Evolutionary conservation across 768 basidiomycete species (phyloP).

Genomic region (Leccinum olivaceopallidum): DNA sequence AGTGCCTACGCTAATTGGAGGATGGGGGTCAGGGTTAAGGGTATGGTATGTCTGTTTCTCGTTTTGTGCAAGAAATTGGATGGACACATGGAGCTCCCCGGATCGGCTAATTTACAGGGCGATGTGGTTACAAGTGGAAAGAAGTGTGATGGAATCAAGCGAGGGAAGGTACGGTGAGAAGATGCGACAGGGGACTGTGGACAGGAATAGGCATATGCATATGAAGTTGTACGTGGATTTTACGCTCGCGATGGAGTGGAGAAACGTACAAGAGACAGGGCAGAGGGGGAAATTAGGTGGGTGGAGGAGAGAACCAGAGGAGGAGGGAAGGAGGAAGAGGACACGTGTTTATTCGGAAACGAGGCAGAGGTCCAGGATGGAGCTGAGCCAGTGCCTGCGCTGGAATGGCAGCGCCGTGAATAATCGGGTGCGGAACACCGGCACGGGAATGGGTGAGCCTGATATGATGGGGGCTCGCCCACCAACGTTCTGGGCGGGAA

Average conservation of each 20-base stretch:
- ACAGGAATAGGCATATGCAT: constrained; percentile 2
- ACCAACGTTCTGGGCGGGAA: constrained; percentile 13
- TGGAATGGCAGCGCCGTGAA: constrained; percentile 11
- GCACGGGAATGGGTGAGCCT: constrained; percentile 19
- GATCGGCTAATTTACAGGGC: constrained; percentile 21
- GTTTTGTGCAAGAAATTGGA: neutral
- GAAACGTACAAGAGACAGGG: neutral
- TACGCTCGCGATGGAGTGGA: neutral
- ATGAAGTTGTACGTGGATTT: neutral
- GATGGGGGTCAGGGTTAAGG: constrained; percentile 19
- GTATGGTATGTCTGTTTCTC: neutral
- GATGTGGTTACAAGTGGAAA: constrained; percentile 7
- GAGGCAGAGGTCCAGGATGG: constrained; percentile 1
- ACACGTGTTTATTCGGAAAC: constrained; percentile 6
- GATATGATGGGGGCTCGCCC: neutral
- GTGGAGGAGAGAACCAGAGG: neutral
- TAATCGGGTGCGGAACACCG: constrained; percentile 22
- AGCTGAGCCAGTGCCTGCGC: neutral
- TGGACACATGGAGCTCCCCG: constrained; percentile 13
- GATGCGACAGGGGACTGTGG: neutral
- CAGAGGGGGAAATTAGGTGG: neutral
- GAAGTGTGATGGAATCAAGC: constrained; percentile 12
- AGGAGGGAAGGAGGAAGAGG: neutral
- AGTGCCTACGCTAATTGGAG: too few relatives aligned
- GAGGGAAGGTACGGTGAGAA: constrained; percentile 12